Percentiles rank a stretch among this genome's conserved stretches.
Evolutionary conservation across 2,329 filamentous ascomycete genomes (phyloP).

Genomic region (Mariannaea sp.): DNA sequence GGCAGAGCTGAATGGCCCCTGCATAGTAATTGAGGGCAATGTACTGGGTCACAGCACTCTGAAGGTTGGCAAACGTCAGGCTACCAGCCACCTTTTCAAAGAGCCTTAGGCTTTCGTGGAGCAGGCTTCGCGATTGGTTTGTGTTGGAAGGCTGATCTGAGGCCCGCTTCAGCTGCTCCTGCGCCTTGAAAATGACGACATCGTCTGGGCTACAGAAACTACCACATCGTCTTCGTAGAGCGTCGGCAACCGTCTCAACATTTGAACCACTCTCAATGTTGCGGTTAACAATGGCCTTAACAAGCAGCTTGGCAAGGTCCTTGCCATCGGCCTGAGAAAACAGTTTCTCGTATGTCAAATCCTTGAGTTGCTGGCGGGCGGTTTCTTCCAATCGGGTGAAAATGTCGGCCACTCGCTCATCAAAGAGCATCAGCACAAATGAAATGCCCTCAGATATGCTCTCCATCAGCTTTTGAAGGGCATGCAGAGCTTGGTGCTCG

Average conservation of each 20-base stretch:
- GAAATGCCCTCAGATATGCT: conserved; percentile 96
- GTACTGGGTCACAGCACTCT: conserved; percentile 79
- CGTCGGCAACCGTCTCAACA: conserved; percentile 95
- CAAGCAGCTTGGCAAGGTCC: conserved; percentile 88
- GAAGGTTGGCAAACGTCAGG: conserved; percentile 79
- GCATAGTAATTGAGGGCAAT: conserved; percentile 86
- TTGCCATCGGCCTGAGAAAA: conserved; percentile 81
- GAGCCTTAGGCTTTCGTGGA: conserved; percentile 86
- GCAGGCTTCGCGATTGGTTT: conserved; percentile 75
- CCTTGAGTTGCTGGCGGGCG: conserved; percentile 69
- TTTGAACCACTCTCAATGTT: conserved; percentile 98
- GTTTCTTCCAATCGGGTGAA: conserved; percentile 74
- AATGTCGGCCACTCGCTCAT: conserved; percentile 90
- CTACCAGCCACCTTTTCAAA: conserved; percentile 89
- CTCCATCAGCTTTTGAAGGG: conserved; percentile 81
- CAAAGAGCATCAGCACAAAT: conserved; percentile 92
- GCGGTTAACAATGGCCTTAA: conserved; percentile 97
- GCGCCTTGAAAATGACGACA: conserved; percentile 97
- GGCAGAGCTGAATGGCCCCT: conserved; percentile 84
- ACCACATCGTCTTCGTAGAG: conserved; percentile 87
- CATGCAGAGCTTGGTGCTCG: conserved; percentile 90
- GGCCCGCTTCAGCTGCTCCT: conserved; percentile 90
- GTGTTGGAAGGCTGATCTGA: conserved; percentile 76
- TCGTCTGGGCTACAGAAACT: conserved; percentile 98
- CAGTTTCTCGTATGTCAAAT: conserved; percentile 84